Evolutionary conservation across 305 asterid genomes (phyloP), one percentile per base, ranked within the genome.

Genomic region (Fraxinus baroniana): DNA sequence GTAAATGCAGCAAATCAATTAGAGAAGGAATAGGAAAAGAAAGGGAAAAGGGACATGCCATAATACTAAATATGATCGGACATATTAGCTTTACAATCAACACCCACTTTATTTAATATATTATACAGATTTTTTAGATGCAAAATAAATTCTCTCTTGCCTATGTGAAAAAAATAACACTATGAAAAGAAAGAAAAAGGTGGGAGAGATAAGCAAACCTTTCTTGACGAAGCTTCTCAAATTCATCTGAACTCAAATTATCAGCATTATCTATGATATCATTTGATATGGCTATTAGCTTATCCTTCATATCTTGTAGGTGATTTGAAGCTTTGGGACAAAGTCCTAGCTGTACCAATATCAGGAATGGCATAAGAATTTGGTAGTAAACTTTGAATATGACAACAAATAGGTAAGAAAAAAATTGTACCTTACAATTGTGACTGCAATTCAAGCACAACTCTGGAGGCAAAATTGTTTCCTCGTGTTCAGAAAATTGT

Each of bases 251-350:
- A 78, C 90, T 88, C 93, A 96, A 89, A 83, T 94, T 90, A 82
- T 90, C 91, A 81, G 82, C 86, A 87, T 91, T 93, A 88, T 96
- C 99, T 82, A 96, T 85, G 81, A 96, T 97, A 82, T 96, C 98
- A 85, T 94, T 93, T 37, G 98, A 94, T 87, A 96, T 89, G 44
- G 89, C 91, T 86, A 94, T 92, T 76, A 94, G 86, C 88, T 82
- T 90, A 84, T 94, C 98, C 90, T 96, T 96, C 93, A 96, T 83
- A 32, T 85, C 90, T 86, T 93, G 96, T 80, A 96, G 90, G 90
- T 96, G 99, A 74, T 75, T 78, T 86, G 89, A 86, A 86, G 97
- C 98, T 85, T 92, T 93, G 44, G 97, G 93, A 86, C 99, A 96
- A 87, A 87, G 87, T 78, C 97, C 98, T 68, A 96, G 90, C 99